These are phyloP conservation scores for Coemansia sp. DNA, from an alignment of 192 early-diverging fungal species.

Conservation along the genomic window DNA sequence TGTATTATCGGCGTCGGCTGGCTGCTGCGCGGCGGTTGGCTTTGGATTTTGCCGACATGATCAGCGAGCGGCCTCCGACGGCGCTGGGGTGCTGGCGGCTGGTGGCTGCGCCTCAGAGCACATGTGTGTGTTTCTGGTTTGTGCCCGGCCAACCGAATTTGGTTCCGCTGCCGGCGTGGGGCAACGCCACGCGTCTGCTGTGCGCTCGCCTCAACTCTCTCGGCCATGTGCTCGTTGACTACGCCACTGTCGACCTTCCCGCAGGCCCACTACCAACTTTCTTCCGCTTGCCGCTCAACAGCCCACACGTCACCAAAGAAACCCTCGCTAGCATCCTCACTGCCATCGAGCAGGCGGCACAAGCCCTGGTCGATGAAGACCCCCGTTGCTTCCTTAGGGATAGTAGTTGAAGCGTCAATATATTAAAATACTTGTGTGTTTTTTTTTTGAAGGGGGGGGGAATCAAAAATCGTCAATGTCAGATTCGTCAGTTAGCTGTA, in stretches of 20 bases:
- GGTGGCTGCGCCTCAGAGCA: slow-evolving; percentile 28
- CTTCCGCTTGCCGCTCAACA: slow-evolving; percentile 75
- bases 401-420: slow-evolving; percentile 4
- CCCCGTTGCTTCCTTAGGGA: not conserved
- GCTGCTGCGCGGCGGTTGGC: slow-evolving; percentile 64
- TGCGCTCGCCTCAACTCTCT: slow-evolving; percentile 44
- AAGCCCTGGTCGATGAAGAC: not conserved
- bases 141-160: slow-evolving; percentile 40
- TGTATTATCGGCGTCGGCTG: slow-evolving; percentile 64
- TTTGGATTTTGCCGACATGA: slow-evolving; percentile 43
- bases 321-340: slow-evolving; percentile 60
- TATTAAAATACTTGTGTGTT: not conserved
- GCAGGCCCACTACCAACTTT: slow-evolving; percentile 59
- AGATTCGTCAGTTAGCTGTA: slow-evolving; percentile 34
- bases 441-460: not conserved
- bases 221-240: slow-evolving; percentile 75
- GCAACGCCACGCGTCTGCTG: slow-evolving; percentile 37
- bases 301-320: slow-evolving; percentile 58
- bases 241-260: slow-evolving; percentile 52
- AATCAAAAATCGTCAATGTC: slow-evolving; percentile 33
- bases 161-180: slow-evolving; percentile 6
- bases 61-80: slow-evolving; percentile 27
- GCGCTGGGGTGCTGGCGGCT: slow-evolving; percentile 55
- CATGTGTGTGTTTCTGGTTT: slow-evolving; percentile 78
- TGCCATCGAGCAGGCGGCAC: slow-evolving; percentile 60